Base-by-base conservation (phyloP, 2,329 filamentous ascomycete species). In the Epichloe coenophiala region DNA sequence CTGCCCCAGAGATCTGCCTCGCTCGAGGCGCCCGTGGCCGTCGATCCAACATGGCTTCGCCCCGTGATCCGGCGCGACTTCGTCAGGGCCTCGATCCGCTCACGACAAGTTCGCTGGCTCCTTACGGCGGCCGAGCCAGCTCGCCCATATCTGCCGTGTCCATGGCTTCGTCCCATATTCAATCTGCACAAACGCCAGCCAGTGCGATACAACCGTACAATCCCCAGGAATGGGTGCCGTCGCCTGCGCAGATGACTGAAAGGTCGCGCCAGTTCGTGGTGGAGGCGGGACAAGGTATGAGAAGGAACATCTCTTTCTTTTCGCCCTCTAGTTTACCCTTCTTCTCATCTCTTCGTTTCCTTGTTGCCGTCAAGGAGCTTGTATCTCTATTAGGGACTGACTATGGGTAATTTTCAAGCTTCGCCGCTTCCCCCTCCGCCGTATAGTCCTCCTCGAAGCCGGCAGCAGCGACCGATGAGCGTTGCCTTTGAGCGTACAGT, bases 171-270 rank as follows among this genome's bases (percentile, higher is more conserved):
- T 73, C 63, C 60, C 70, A 60, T 66, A 68, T 62, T 63, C 71
- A 65, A n/a, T 68, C 73, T 33, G 63, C 64, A 23, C 71, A 73
- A 50, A 81, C 78, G 13, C 78, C 80, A 9, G 66, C 71, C 53
- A 83, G 79, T 61, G 74, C 78, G 45, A 79, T 83, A 55, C 75
- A 80, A 61, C 79, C 76, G 5, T 84, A 84, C 60, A 83, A 83
- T 56, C 80, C 80, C 15, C 80, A 81, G 60, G 71, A 83, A 76
- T 84, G 80, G 80, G 71, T 71, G n/a, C 67, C 72, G 7, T 73
- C 77, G 44, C 71, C 76, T 5, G 66, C 65, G 13, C 65, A 63
- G 31, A 69, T 65, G 42, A 60, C 68, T 33, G 74, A 75, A 43
- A 69, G 72, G 53, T 63, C 65, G 54, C 71, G 65, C 58, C 74